Evolutionary conservation across 306 rosid genomes (phyloP).

Genomic region (Begonia masoniana): DNA sequence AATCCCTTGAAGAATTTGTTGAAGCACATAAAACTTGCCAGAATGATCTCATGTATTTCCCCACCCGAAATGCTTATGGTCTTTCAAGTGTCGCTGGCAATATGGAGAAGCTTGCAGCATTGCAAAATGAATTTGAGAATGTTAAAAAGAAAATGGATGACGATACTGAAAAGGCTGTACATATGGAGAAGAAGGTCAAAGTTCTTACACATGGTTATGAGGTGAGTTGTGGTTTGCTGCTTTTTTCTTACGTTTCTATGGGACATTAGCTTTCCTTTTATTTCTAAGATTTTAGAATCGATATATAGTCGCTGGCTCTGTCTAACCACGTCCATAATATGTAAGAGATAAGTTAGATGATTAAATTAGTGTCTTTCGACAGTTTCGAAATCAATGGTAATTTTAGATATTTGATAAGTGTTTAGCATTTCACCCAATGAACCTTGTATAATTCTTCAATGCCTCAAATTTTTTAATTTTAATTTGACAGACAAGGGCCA

Average conservation of each 20-base stretch:
- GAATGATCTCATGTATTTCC: constrained; percentile 73
- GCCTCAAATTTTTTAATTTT: background rate
- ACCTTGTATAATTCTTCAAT: no score
- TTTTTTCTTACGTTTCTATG: background rate
- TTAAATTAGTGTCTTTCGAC: no score
- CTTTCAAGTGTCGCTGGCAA: constrained; percentile 82
- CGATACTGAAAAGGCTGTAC: constrained; percentile 57
- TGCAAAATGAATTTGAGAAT: constrained; percentile 73
- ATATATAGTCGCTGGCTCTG: no score
- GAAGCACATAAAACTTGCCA: constrained; percentile 78
- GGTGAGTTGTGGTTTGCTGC: constrained; percentile 26
- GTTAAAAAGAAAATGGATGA: constrained; percentile 64
- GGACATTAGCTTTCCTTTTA: no score
- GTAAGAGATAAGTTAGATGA: no score
- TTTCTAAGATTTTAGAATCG: no score
- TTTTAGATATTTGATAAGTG: no score
- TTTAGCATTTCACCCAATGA: no score
- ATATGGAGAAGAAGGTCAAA: constrained; percentile 66
- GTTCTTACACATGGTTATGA: constrained; percentile 80
- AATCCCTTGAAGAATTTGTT: constrained; percentile 67
- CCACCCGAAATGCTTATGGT: constrained; percentile 70
- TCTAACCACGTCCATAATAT: no score
- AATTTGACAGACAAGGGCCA: constrained; percentile 50
- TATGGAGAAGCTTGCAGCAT: constrained; percentile 73
- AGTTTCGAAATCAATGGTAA: no score